A percentile compares a stretch with the other conserved stretches of the same genome.
Conservation (phyloP, 2,329 filamentous ascomycete species). For the Cordyceps farinosa region DNA sequence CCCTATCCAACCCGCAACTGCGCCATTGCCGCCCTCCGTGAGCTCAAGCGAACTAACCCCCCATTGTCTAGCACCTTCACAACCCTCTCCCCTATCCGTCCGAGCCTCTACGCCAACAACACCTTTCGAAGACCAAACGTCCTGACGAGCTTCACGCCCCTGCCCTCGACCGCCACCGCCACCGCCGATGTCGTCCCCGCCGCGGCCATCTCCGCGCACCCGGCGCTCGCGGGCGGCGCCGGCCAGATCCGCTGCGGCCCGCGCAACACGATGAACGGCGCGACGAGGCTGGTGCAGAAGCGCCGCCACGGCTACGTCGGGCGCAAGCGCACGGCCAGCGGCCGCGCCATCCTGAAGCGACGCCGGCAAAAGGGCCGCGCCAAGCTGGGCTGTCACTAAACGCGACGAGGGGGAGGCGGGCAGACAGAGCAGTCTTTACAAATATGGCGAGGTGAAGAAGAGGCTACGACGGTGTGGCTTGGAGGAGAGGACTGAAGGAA, state of each 20-base stretch:
- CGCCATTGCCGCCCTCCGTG: neutral
- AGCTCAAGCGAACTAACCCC: neutral
- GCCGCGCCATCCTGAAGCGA: slow-evolving; percentile 50
- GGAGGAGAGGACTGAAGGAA: neutral
- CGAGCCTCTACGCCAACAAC: slow-evolving; percentile 35
- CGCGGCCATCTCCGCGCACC: slow-evolving; percentile 48
- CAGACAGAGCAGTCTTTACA: neutral
- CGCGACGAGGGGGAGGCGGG: neutral
- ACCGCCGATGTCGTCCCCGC: slow-evolving; percentile 43
- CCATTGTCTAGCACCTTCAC: slow-evolving; percentile 40
- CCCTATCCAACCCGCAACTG: neutral
- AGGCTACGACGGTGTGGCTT: neutral
- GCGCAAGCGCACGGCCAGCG: slow-evolving; percentile 47
- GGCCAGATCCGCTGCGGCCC: slow-evolving; percentile 56
- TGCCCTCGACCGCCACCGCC: slow-evolving; percentile 21
- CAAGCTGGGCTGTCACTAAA: slow-evolving; percentile 33
- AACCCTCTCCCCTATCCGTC: slow-evolving; percentile 49
- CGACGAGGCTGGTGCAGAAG: slow-evolving; percentile 56
- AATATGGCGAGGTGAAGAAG: neutral
- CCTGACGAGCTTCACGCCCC: slow-evolving; percentile 32
- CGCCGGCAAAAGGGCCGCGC: slow-evolving; percentile 51
- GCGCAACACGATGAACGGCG: slow-evolving; percentile 53
- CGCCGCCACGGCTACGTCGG: slow-evolving; percentile 56
- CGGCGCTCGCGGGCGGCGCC: slow-evolving; percentile 42
- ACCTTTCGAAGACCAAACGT: slow-evolving; percentile 30